Percentiles rank a stretch among this genome's conserved stretches.
phyloP scores from a whole-genome alignment of 73 alveolate species.

The Paramecium caudatum region DNA sequence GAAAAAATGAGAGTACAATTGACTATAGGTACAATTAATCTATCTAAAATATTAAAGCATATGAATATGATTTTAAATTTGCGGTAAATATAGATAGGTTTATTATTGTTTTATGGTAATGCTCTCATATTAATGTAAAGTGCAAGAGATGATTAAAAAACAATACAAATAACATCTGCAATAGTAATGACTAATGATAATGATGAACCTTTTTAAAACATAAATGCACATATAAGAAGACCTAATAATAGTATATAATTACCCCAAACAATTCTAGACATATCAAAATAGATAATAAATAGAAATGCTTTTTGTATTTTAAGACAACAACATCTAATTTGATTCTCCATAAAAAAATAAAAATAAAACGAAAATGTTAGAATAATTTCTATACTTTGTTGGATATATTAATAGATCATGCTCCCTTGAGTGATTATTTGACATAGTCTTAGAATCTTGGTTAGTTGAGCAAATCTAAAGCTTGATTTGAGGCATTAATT shows the following conservation, averaged over 20 bases:
- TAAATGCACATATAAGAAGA: constrained; percentile 42
- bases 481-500: constrained; percentile 49
- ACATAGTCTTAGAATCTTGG: constrained; percentile 68
- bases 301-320: constrained; percentile 36
- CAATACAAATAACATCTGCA: constrained; percentile 14
- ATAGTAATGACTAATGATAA: constrained; percentile 33
- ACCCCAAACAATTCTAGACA: constrained; percentile 68
- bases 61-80: constrained; percentile 10
- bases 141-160: constrained; percentile 31
- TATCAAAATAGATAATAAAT: constrained; percentile 20
- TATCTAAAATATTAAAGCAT: constrained; percentile 20
- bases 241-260: not conserved
- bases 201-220: constrained; percentile 29
- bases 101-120: constrained; percentile 6
- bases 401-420: constrained; percentile 10
- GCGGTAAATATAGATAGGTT: constrained; percentile 31
- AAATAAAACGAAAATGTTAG: constrained; percentile 6
- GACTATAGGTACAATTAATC: constrained; percentile 52
- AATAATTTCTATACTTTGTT: constrained; percentile 39
- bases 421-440: constrained; percentile 48
- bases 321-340: constrained; percentile 49
- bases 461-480: constrained; percentile 54
- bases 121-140: constrained; percentile 65
- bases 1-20: constrained; percentile 31
- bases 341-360: not conserved